phyloP scores from a whole-genome alignment of 495 filamentous ascomycete species.

The Coniosporium apollinis region DNA sequence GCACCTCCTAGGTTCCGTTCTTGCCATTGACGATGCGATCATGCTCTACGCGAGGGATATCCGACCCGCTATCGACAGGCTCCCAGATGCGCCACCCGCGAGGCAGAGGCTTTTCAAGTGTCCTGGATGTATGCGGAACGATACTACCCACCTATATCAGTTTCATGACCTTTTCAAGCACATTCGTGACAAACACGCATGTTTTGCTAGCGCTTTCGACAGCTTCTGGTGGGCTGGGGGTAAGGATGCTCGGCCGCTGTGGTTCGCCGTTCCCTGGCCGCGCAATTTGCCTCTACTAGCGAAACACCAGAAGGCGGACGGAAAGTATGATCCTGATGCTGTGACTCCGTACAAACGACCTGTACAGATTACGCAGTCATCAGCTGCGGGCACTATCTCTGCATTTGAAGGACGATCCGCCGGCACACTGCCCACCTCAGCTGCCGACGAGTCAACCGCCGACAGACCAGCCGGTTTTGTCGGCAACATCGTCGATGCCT shows the following conservation, averaged over 20 bases:
- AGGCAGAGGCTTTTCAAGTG: not conserved
- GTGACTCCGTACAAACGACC: constrained; percentile 3
- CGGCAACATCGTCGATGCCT: constrained; percentile 8
- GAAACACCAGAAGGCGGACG: constrained; percentile 9
- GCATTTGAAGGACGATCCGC: constrained; percentile 1
- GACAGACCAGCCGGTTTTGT: constrained; percentile 2
- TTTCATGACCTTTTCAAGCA: not conserved
- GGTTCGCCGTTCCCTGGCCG: constrained; percentile 14
- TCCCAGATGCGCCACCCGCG: too few relatives aligned
- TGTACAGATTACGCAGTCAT: too few relatives aligned
- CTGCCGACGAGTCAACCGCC: too few relatives aligned
- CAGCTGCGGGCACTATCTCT: constrained; percentile 1
- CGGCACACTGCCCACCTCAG: too few relatives aligned
- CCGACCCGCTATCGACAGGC: too few relatives aligned
- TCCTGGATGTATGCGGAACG: not conserved
- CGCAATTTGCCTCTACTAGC: constrained; percentile 15
- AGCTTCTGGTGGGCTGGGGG: too few relatives aligned
- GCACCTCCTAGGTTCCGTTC: too few relatives aligned
- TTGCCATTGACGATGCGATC: too few relatives aligned
- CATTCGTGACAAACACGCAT: not conserved
- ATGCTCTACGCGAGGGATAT: too few relatives aligned
- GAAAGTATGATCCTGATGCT: constrained; percentile 13
- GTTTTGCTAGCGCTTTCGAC: not conserved
- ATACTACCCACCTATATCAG: not conserved
- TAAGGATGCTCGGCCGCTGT: too few relatives aligned